A percentile compares a stretch with the other conserved stretches of the same genome.
Evolutionary conservation across 352 stramenopile genomes (phyloP).

Genomic region (Phytophthora pinifolia): DNA sequence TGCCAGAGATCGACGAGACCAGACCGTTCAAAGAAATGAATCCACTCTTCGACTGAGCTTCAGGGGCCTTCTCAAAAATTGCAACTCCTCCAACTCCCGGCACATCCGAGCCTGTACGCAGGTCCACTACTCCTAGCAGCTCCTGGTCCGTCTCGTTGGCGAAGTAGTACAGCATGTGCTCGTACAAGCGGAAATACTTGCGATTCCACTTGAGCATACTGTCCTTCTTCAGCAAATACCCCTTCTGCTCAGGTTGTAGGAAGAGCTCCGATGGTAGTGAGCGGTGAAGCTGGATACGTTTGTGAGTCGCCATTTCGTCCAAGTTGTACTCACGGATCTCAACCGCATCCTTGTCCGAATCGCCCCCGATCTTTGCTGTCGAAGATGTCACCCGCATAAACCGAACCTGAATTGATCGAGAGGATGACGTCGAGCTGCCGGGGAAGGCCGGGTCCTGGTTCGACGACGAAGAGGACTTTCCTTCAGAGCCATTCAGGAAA

Average conservation of each 20-base stretch:
- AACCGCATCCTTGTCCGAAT: slow-evolving; percentile 78
- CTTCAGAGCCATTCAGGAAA: slow-evolving; percentile 65
- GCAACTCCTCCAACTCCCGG: slow-evolving; percentile 73
- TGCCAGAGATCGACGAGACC: slow-evolving; percentile 78
- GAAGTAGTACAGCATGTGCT: slow-evolving; percentile 91
- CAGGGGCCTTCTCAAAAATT: slow-evolving; percentile 79
- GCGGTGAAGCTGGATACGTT: slow-evolving; percentile 77
- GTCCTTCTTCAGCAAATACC: slow-evolving; percentile 86
- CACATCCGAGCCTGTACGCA: slow-evolving; percentile 65
- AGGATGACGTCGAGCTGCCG: slow-evolving; percentile 51
- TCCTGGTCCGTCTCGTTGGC: slow-evolving; percentile 83
- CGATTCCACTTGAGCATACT: slow-evolving; percentile 90
- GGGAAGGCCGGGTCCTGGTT: slow-evolving; percentile 70
- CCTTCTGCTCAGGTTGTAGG: slow-evolving; percentile 73
- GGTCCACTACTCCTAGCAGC: slow-evolving; percentile 80
- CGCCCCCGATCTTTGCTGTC: slow-evolving; percentile 39
- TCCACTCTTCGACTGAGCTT: slow-evolving; percentile 47
- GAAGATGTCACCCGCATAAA: slow-evolving; percentile 89
- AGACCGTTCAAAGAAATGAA: slow-evolving; percentile 85
- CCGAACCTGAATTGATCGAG: slow-evolving; percentile 77
- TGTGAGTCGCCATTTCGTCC: slow-evolving; percentile 83
- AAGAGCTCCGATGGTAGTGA: slow-evolving; percentile 85
- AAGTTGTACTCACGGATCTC: slow-evolving; percentile 89
- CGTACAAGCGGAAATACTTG: slow-evolving; percentile 87
- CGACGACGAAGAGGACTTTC: slow-evolving; percentile 48